Base-by-base conservation (phyloP, 371 early-diverging fungal genomes). In the Rhizopus arrhizus region DNA sequence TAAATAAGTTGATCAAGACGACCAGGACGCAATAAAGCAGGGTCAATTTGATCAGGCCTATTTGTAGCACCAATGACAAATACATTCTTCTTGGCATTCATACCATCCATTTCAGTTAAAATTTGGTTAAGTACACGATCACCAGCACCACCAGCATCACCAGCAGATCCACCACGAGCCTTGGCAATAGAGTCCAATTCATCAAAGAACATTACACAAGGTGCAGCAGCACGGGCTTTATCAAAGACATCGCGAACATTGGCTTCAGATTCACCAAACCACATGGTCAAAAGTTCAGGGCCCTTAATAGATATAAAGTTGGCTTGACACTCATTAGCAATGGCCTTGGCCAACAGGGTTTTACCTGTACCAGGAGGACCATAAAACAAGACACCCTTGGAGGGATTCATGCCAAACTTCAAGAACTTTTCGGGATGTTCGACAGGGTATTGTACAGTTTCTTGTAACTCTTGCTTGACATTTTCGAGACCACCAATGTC, bases 301-400 rank as follows among this genome's bases (percentile, higher is more conserved):
- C 99, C 99, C 87, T 98, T 99, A 85, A 99, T 95, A 16, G 96
- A 96, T 68, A 99, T 99, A 75, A 99, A 99, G 83, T 99, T 99
- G 74, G 99, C 99, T 76, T 99, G 98, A 82, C 99, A 99, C 83
- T 99, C 99, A 70, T 97, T 98, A 66, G 99, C 99, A 72, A 99
- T 97, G 33, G 99, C 99, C 89, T 99, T 99, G 73, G 99, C 99
- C 64, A 99, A 81, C 66, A 99, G 82, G 10, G 99, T 99, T 82
- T 99, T 99, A 86, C 99, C 99, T 75, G 99, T 99, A 58, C 99
- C 99, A 53, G 99, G 99, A 46, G 99, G 99, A 56, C 99, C 99
- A 74, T 99, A 99, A 89, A 99, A 98, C 70, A 99, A 78, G 31
- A 99, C 99, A 80, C 99, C 99, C 82, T 97, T 97, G 54, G 96